phyloP scores from a whole-genome alignment of 108 stramenopile species.

The Skeletonema potamos region DNA sequence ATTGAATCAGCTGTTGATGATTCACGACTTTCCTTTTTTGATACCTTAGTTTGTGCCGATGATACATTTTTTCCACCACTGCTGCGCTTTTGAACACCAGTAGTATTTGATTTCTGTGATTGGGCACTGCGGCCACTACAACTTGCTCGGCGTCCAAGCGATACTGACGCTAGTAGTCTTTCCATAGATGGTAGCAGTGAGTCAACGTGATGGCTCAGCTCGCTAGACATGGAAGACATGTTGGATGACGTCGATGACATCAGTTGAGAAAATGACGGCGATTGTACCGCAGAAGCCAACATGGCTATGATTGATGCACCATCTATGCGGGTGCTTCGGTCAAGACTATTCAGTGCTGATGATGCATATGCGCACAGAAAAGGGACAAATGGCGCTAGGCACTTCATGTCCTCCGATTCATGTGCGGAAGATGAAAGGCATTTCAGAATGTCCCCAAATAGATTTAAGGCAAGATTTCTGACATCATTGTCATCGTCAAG shows the following conservation, averaged over 20 bases:
- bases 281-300: constrained; percentile 43
- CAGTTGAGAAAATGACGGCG: constrained; percentile 30
- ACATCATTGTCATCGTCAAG: constrained; percentile 81
- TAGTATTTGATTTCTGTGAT: constrained; percentile 3
- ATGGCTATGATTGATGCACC: constrained; percentile 55
- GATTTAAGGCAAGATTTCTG: constrained; percentile 47
- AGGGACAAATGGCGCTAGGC: constrained; percentile 62
- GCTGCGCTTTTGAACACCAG: constrained; percentile 32
- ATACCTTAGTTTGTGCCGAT: neutral
- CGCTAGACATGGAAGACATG: constrained; percentile 13
- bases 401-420: constrained; percentile 8
- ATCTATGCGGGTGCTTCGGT: constrained; percentile 57
- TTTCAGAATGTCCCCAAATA: constrained; percentile 50
- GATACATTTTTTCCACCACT: constrained; percentile 20
- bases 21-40: neutral
- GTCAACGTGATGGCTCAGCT: constrained; percentile 34
- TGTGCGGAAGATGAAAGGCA: constrained; percentile 9
- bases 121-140: constrained; percentile 5
- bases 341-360: constrained; percentile 81
- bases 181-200: constrained; percentile 36
- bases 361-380: constrained; percentile 64
- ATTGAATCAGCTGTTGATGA: constrained; percentile 31
- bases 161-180: constrained; percentile 30
- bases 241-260: neutral
- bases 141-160: constrained; percentile 23